Evolutionary conservation across 2,329 filamentous ascomycete genomes (phyloP), one percentile per base, ranked within the genome.

Genomic region (Phyllosticta paracitricarpa): DNA sequence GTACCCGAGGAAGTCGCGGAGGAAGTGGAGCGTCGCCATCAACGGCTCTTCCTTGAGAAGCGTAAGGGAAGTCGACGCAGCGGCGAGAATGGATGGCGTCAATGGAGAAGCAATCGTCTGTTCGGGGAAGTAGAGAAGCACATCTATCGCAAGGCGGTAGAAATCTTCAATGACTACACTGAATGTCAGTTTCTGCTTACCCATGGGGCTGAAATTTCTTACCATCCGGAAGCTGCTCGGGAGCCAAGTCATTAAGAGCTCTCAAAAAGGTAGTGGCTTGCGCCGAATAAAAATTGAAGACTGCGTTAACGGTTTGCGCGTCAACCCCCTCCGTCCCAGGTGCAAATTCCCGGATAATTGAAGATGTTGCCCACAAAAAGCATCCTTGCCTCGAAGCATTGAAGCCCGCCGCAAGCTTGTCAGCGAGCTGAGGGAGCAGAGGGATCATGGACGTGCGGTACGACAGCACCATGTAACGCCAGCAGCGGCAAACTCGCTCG

Each of bases 351-450:
- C 94, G 88, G 30, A 99, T 83, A 64, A 99, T 95, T 8, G 93
- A 91, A 65, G 92, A 89, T 2, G 93, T 97, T 1, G 94, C 93
- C 94, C 94, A 99, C n/a, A 99, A 81, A 81, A 99, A 99, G 73
- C 93, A 97, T 12, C 94, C 94, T 75, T 99, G 93, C 63, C 87
- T 84, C 10, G 93, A 97, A 19, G 84, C 82, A 61, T 88, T 83
- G 72, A 99, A 99, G 4, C 93, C 92, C 65, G 82, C 82, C 1
- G 90, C 90, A 62, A 99, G 83, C 74, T 93, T 95, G 68, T 93
- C 89, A 19, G 94, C 95, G 75, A 99, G 85, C 22, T 85, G 83
- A 0, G 89, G 89, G 54, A 99, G 81, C 54, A 99, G 78, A 25
- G 93, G 91, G 14, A 88, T 84, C 80, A 95, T 96, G 57, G 89